Conservation (phyloP, 345 rosid genomes). For the Balakata baccata region DNA sequence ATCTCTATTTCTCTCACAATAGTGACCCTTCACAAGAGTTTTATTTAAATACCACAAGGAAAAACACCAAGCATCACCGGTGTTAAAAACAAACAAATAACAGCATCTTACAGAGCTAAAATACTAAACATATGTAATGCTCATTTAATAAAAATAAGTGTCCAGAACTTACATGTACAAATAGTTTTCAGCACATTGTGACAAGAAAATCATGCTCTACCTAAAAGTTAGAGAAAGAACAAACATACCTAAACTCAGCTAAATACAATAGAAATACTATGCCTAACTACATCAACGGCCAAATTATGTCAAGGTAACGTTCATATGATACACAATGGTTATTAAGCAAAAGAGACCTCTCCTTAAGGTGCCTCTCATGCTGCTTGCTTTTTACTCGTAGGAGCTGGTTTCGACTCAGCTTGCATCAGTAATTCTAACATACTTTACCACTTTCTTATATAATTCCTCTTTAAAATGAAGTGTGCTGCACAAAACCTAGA, state of each 20-base stretch:
- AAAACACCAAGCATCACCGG: too few relatives aligned
- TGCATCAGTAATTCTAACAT: too few relatives aligned
- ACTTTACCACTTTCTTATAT: too few relatives aligned
- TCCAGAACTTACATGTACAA: constrained; percentile 12
- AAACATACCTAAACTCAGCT: not conserved
- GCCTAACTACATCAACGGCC: not conserved
- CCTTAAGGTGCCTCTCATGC: too few relatives aligned
- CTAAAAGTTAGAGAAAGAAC: constrained; percentile 12
- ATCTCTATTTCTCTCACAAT: too few relatives aligned
- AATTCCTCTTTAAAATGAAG: not conserved
- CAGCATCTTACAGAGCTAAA: not conserved
- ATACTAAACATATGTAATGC: constrained; percentile 1
- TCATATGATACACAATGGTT: not conserved
- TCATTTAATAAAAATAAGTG: not conserved
- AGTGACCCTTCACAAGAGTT: too few relatives aligned
- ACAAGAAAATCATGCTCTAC: constrained; percentile 5
- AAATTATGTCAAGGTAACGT: not conserved
- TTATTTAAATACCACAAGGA: too few relatives aligned
- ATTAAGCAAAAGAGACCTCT: not conserved
- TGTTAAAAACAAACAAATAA: too few relatives aligned
- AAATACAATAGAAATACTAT: not conserved
- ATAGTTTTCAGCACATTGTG: not conserved
- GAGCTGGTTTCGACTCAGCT: not conserved
- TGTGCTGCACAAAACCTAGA: not conserved
- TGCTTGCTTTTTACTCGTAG: not conserved